Evolutionary conservation across 2,329 filamentous ascomycete genomes (phyloP), one percentile per base, ranked within the genome.

Genomic region (Colletotrichum orbiculare): DNA sequence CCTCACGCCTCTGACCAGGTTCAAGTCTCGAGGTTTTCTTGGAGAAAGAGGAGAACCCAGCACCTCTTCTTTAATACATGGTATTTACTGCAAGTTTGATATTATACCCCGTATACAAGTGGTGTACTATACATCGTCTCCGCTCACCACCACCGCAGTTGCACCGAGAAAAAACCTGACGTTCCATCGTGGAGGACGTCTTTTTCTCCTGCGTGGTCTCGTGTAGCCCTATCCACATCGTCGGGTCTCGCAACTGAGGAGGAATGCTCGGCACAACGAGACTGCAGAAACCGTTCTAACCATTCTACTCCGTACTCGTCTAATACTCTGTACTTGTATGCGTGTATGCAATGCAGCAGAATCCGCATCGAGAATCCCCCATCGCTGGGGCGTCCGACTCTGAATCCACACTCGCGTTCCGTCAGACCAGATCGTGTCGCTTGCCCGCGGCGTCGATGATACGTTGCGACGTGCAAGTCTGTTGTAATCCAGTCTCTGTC

Each of bases 21-120:
- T 25, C 25, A 25, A 25, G 25, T 25, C 25, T 25, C 25, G 25
- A 25, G 25, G 25, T 25, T 5, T 25, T 45, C 52, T 45, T 47
- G 54, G 60, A 47, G 50, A 46, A 61, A 53, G 61, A 64, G 57
- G 56, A 64, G 50, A 64, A 55, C 62, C 50, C 39, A 38, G 57
- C 15, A 5, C 4, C 13, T 13, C 25, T 34, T 41, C 46, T 25
- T 25, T 5, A 25, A 2, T 25, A 25, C 25, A 25, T 25, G 4
- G 25, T 25, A 25, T 25, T 1, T 25, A 25, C 25, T 25, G 25
- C 25, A 25, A 25, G 1, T 25, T 25, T 4, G 4, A 25, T 4
- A 25, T 4, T 25, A 25, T 25, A 25, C 25, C 3, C 25, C 25
- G 25, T 25, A 25, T 25, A 25, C 25, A 25, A 25, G 25, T 25